Base-by-base conservation (phyloP, 768 basidiomycete species). In the Amanita pseudoporphyria region DNA sequence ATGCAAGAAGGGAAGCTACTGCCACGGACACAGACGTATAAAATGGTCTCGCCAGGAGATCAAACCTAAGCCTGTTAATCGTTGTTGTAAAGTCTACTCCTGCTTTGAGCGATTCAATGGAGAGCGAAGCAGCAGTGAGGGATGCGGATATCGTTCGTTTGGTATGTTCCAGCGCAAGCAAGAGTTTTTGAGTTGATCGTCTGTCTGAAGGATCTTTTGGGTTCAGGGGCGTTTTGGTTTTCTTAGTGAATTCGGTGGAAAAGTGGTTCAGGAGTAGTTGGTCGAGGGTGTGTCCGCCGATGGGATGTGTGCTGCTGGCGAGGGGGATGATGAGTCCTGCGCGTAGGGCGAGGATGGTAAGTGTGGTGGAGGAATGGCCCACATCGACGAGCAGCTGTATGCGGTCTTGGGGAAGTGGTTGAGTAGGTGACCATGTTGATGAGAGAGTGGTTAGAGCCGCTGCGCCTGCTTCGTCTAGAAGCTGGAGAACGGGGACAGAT, bases 241-340 rank as follows among this genome's bases (percentile, higher is more conserved):
- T 99, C 70, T 97, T 98, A 44, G 87, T 88, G 66, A 99, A 99
- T 55, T 99, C 95, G 62, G 91, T 82, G 47, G 87, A 82, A 64
- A 99, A 96, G 72, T 87, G 88, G 53, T 85, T 84, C 69, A 96
- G 81, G 36, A 97, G 75, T 60, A 82, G 78, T 52, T 80, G 78
- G 67, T 92, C 89, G 58, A 94, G 80, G 52, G 77, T 73, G 55
- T 86, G 77, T 0, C 84, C 87, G 5, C 83, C 81, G 39, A 84
- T 62, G 72, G 62, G 30, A 67, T 66, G n/a, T 70, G 65, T 6
- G 74, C 68, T 0, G 77, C 71, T 3, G 16, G 78, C 78, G 24
- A 92, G 67, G 47, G 78, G 65, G 59, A 82, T 76, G 5, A 78
- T 75, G 52, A 91, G 78, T n/a, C 87, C 85, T 28, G 84, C 75